Evolutionary conservation across 75 land plant genomes (phyloP), one percentile per base, ranked within the genome.

Genomic region (Picea sitchensis): DNA sequence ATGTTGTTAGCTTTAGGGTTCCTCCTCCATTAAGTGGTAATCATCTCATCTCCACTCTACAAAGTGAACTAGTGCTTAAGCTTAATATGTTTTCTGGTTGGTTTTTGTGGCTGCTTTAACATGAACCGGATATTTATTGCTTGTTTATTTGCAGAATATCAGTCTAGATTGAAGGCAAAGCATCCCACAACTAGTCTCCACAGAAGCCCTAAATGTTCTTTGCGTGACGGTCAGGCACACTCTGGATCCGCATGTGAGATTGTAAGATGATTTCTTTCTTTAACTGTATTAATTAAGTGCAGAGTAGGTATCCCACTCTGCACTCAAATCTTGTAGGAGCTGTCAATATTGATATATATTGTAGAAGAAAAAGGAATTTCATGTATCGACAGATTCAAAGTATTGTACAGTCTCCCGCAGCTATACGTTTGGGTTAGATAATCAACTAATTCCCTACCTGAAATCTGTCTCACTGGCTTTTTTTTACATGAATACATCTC

Each of bases 1-100:
- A 84, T 80, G 74, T 88, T 34, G 61, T 87, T 18, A 88, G 83
- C 78, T 90, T 90, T 79, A 90, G 65, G 78, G 80, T 87, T 34
- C 61, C 83, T 51, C 74, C 80, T 21, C 79, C 71, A 20, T 84
- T 82, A 83, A 73, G 79, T 57, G 80, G 88, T 87, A 78, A 81
- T 73, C 73, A 26, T 74, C 79, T 78, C 30, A 8, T 31, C 20
- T 80, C 23, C 23, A n/a, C 20, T 71, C 54, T 47, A 47, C 9
- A 47, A 8, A 47, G 54, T 47, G 54, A 47, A 47, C 54, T 47
- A 5, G 41, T 71, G n/a, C 12, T 44, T n/a, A 71, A 41, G 31
- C 44, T 7, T 71, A 8, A 5, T 38, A 41, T 71, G 54, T 20
- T 71, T 14, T 18, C 44, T 14, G 7, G 54, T 71, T 20, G 31